Percentiles rank a stretch among this genome's conserved stretches.
phyloP scores from a whole-genome alignment of 768 basidiomycete species.

The Suillus hirtellus region DNA sequence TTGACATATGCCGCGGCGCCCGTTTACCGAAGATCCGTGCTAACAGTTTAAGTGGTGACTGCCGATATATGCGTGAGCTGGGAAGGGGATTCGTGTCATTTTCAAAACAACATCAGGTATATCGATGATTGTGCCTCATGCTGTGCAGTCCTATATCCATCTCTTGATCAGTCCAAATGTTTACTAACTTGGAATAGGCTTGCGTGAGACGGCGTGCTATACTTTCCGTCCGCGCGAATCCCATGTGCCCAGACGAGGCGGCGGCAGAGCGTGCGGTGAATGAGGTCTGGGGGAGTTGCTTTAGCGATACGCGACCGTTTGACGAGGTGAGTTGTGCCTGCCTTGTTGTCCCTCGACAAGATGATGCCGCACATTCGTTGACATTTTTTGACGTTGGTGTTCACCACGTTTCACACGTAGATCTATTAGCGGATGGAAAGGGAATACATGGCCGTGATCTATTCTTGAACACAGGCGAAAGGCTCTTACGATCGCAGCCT shows the following conservation, averaged over 20 bases:
- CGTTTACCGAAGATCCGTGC: constrained; percentile 76
- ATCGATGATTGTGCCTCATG: constrained; percentile 11
- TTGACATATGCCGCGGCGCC: constrained; percentile 7
- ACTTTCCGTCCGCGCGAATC: constrained; percentile 78
- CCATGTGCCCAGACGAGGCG: constrained; percentile 71
- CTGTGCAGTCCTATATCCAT: constrained; percentile 14
- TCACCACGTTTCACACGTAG: constrained; percentile 27
- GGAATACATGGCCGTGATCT: constrained; percentile 2
- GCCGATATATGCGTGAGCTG: constrained; percentile 81
- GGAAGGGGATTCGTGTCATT: constrained; percentile 74
- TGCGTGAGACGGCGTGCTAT: constrained; percentile 90
- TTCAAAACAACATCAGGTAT: constrained; percentile 93
- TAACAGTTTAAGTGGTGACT: constrained; percentile 92
- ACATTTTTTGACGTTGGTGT: constrained; percentile 3
- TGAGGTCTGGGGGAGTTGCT: constrained; percentile 97
- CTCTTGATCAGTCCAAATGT: constrained; percentile 5
- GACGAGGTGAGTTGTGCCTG: constrained; percentile 69
- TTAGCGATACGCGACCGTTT: constrained; percentile 92
- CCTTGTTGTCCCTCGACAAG: background rate
- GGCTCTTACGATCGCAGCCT: background rate
- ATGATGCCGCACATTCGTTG: background rate
- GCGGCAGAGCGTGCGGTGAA: constrained; percentile 90
- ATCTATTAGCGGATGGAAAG: constrained; percentile 28
- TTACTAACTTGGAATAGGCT: constrained; percentile 46
- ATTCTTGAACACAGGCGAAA: constrained; percentile 7